Evolutionary conservation across 495 filamentous ascomycete genomes (phyloP), one percentile per base, ranked within the genome.

Genomic region (Xylaria acuta): DNA sequence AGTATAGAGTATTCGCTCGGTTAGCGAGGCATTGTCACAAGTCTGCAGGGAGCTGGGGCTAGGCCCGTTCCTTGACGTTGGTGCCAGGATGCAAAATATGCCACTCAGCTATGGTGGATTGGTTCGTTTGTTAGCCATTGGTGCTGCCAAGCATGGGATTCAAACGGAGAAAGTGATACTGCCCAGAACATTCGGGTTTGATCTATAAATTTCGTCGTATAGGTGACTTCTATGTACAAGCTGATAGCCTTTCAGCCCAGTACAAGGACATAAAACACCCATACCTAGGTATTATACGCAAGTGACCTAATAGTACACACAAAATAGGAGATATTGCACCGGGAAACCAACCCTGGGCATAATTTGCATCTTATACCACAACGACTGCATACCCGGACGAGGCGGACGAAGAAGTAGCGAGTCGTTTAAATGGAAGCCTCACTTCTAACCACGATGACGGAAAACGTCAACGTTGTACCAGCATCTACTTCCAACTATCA

Each of bases 21-120:
- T 69, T 69, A 69, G 66, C 66, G 66, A 69, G 66, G 51, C 38
- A n/a, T 45, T 58, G 51, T 67, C 64, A 53, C 32, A 67, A 38
- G 18, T 51, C 30, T 67, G 30, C 64, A 67, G 43, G 45, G 9
- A 40, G 14, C 43, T 69, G 53, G 66, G 49, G 25, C 49, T 51
- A 59, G 45, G 53, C 12, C 49, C 45, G 30, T 51, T 53, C 20
- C 43, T 45, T 65, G 25, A 65, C 27, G 27, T 41, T 49, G 20
- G 38, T 49, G 53, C 38, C 34, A 51, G 51, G 38, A 25, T 59
- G 36, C 7, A 59, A 59, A 32, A 32, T 40, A 59, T 59, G 51
- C 38, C 20, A 62, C 56, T 45, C 27, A 62, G 53, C 38, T 38
- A 34, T n/a, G 16, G 27, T 59, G 41, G 60, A n/a, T 49, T 32